Evolutionary conservation across 345 rosid genomes (phyloP).

Genomic region (Draba incana): DNA sequence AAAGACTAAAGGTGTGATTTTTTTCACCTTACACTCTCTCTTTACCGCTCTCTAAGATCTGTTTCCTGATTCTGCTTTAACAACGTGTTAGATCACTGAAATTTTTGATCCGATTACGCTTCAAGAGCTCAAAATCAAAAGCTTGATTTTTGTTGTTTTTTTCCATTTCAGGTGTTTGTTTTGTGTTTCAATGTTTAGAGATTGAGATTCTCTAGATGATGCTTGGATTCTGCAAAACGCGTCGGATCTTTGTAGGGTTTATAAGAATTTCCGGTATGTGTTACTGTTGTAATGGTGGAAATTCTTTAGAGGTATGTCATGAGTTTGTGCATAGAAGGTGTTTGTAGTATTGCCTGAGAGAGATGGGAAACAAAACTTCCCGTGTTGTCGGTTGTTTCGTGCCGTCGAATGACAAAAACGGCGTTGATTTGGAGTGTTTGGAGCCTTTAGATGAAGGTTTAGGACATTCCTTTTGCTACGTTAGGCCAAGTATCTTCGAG

Average conservation of each 20-base stretch:
- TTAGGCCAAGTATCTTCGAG: slow-evolving; percentile 79
- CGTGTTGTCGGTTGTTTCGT: slow-evolving; percentile 93
- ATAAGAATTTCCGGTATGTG: slow-evolving; percentile 54
- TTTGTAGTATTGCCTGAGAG: slow-evolving; percentile 34
- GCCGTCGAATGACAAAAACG: slow-evolving; percentile 74
- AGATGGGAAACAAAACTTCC: slow-evolving; percentile 96
- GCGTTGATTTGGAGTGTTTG: slow-evolving; percentile 79
- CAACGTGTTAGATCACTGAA: slow-evolving; percentile 59
- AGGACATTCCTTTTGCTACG: slow-evolving; percentile 97
- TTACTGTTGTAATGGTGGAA: slow-evolving; percentile 50
- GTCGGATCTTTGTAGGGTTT: slow-evolving; percentile 63
- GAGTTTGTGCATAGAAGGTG: slow-evolving; percentile 50
- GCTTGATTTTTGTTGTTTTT: slow-evolving; percentile 11
- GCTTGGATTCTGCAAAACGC: slow-evolving; percentile 48
- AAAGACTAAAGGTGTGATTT: slow-evolving; percentile 49
- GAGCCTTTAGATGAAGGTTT: slow-evolving; percentile 93
- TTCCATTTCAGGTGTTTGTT: slow-evolving; percentile 13
- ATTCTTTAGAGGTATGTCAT: slow-evolving; percentile 43
- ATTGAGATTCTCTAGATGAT: slow-evolving; percentile 58
- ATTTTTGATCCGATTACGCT: background rate
- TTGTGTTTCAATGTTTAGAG: slow-evolving; percentile 35
- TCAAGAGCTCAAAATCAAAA: slow-evolving; percentile 2
- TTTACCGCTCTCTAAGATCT: slow-evolving; percentile 69
- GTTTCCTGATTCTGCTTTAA: slow-evolving; percentile 58
- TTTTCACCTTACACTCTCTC: slow-evolving; percentile 28